Conservation (phyloP, 192 early-diverging fungal genomes). For the Dimargaris xerosporica region DNA sequence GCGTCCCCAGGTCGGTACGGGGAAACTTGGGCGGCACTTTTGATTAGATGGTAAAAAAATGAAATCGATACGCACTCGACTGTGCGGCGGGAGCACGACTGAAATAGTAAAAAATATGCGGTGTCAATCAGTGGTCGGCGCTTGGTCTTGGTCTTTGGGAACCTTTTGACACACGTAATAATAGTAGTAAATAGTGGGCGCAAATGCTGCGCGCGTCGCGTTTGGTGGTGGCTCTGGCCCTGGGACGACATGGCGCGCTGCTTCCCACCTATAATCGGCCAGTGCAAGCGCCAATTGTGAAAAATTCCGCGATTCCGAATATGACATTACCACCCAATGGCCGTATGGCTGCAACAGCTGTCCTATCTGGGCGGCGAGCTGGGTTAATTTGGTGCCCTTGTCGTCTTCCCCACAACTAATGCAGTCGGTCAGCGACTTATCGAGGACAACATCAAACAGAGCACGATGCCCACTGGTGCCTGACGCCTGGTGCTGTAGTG, state of each 20-base stretch:
- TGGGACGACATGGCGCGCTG: neutral
- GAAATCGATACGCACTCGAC: too few relatives aligned
- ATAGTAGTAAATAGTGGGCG: neutral
- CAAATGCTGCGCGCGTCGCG: too few relatives aligned
- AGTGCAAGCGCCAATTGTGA: neutral
- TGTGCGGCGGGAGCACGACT: too few relatives aligned
- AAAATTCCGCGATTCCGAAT: neutral
- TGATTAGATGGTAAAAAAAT: too few relatives aligned
- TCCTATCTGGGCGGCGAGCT: neutral
- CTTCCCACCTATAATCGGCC: neutral
- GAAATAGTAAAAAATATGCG: too few relatives aligned
- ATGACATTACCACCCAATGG: neutral
- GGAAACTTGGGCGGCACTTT: too few relatives aligned
- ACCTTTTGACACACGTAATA: slow-evolving; percentile 2
- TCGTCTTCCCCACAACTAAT: slow-evolving; percentile 20
- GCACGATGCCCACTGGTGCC: too few relatives aligned
- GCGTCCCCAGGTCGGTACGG: too few relatives aligned
- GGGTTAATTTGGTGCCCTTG: neutral
- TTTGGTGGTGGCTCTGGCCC: neutral
- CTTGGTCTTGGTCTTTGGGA: too few relatives aligned
- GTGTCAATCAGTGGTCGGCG: too few relatives aligned
- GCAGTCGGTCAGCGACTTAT: slow-evolving; percentile 14
- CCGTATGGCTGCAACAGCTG: neutral
- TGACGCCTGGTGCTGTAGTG: neutral
- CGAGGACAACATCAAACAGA: slow-evolving; percentile 15